Percentiles rank a stretch among this genome's conserved stretches.
phyloP scores from a whole-genome alignment of 768 basidiomycete species.

The Phallus indusiatus region DNA sequence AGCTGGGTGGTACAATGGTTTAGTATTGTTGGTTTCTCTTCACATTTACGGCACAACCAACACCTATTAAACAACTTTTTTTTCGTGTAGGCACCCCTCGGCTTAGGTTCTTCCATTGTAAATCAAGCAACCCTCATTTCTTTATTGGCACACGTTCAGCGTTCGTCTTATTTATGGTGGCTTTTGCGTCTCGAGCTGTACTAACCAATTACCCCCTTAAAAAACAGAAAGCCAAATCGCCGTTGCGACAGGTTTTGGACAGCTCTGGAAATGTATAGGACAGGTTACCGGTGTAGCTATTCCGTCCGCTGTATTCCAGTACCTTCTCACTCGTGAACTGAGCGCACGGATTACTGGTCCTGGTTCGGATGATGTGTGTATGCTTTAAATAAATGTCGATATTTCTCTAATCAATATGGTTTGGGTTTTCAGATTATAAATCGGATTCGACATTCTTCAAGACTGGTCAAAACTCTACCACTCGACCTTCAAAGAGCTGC shows the following conservation, averaged over 20 bases:
- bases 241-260: constrained; percentile 59
- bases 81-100: constrained; percentile 47
- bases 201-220: not conserved
- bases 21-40: constrained; percentile 39
- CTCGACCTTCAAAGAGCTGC: constrained; percentile 42
- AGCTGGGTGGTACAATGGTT: constrained; percentile 42
- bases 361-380: constrained; percentile 43
- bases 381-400: not conserved
- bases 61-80: not conserved
- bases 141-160: constrained; percentile 51
- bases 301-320: constrained; percentile 60
- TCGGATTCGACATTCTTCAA: constrained; percentile 51
- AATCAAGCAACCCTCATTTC: constrained; percentile 64
- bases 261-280: constrained; percentile 63
- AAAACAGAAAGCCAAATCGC: constrained; percentile 48
- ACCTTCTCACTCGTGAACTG: constrained; percentile 43
- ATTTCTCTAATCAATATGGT: not conserved
- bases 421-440: constrained; percentile 36
- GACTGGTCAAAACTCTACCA: constrained; percentile 42
- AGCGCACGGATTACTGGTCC: constrained; percentile 42
- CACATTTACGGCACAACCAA: not conserved
- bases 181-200: not conserved
- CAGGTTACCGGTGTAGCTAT: constrained; percentile 67
- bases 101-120: constrained; percentile 65
- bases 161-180: constrained; percentile 24